A percentile compares a stretch with the other conserved stretches of the same genome.
Evolutionary conservation across 1,284 basidiomycete genomes (phyloP).

Genomic region (Thelephora terrestris): DNA sequence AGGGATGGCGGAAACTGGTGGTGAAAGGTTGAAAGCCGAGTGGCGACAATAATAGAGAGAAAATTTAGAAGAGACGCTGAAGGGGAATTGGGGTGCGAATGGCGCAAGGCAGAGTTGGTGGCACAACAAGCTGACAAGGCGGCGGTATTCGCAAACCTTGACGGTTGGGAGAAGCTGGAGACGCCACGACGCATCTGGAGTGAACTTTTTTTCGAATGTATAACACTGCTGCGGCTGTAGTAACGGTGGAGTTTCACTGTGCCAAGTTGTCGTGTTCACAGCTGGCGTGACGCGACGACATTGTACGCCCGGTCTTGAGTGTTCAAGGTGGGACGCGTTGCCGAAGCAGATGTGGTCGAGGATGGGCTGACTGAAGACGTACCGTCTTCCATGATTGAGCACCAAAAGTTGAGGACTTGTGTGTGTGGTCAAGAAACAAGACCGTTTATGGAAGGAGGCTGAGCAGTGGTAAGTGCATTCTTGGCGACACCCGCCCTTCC

Average conservation of each 20-base stretch:
- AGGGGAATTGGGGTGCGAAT: no score
- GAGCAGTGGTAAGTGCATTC: no score
- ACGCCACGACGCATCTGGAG: neutral
- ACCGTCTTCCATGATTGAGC: constrained; percentile 67
- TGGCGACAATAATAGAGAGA: constrained; percentile 14
- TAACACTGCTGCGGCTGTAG: constrained; percentile 9
- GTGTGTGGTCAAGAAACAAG: constrained; percentile 6
- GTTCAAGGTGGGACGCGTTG: constrained; percentile 14
- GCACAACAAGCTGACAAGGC: no score
- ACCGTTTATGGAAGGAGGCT: no score
- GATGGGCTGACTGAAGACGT: constrained; percentile 56
- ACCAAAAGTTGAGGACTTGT: constrained; percentile 1
- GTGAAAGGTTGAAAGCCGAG: constrained; percentile 13
- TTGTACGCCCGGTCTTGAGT: no score
- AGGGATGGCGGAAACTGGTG: constrained; percentile 10
- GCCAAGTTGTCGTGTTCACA: no score
- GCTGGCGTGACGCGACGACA: no score
- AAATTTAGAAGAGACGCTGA: constrained; percentile 12
- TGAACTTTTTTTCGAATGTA: constrained; percentile 8
- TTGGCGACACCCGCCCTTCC: no score
- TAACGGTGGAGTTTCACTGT: constrained; percentile 5
- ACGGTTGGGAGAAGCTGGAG: constrained; percentile 19
- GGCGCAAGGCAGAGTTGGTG: no score
- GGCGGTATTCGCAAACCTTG: no score
- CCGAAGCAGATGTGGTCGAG: constrained; percentile 35